phyloP scores from a whole-genome alignment of 2,329 filamentous ascomycete genomes.

The Fusarium longipes region DNA sequence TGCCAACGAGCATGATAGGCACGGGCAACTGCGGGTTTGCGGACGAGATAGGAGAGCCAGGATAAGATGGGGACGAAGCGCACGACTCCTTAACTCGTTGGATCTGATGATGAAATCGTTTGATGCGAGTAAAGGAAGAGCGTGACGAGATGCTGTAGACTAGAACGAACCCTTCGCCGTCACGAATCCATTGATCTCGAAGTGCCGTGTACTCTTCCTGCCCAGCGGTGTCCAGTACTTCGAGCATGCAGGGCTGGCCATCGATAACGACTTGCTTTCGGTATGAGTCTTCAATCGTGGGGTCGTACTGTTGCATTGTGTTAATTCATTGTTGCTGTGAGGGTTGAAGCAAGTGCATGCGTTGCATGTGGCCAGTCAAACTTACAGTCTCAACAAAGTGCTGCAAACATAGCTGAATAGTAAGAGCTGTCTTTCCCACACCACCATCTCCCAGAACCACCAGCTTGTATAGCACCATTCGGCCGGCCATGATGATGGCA shows the following conservation, averaged over 20 bases:
- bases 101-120: constrained; percentile 95
- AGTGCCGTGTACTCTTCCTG: constrained; percentile 99
- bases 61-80: constrained; percentile 79
- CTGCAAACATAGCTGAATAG: constrained; percentile 96
- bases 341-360: constrained; percentile 4
- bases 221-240: constrained; percentile 95
- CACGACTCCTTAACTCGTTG: constrained; percentile 95
- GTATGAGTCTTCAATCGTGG: constrained; percentile 89
- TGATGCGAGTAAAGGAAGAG: constrained; percentile 93
- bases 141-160: constrained; percentile 99
- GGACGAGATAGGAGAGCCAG: constrained; percentile 76
- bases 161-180: constrained; percentile 96
- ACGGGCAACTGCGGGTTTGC: constrained; percentile 73
- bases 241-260: constrained; percentile 94
- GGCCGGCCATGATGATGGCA: constrained; percentile 76
- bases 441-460: constrained; percentile 95
- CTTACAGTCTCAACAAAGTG: constrained; percentile 95
- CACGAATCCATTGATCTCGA: constrained; percentile 97
- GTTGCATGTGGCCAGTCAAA: constrained; percentile 34
- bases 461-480: constrained; percentile 96
- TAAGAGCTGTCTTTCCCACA: constrained; percentile 93
- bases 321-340: constrained; percentile 24
- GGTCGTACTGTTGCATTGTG: constrained; percentile 73
- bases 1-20: constrained; percentile 97
- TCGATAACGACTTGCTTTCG: constrained; percentile 94